Base-by-base conservation (phyloP, 192 early-diverging fungal species). In the Mortierella hygrophila region DNA sequence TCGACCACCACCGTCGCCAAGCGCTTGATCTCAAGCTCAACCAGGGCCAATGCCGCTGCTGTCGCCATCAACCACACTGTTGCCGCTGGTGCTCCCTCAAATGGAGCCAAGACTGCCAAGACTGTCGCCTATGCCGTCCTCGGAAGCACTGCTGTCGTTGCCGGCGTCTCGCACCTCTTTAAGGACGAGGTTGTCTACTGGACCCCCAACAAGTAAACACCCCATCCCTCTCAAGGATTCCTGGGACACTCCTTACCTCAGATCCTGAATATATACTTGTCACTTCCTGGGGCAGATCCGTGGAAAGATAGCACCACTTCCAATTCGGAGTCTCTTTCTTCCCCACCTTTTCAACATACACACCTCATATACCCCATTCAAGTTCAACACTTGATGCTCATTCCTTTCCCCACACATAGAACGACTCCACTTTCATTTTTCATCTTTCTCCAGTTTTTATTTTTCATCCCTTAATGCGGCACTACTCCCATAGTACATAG, bases 161-260 rank as follows among this genome's bases (percentile, higher is more conserved):
- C 81, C 13, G 57, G 81, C 72, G 69, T 40, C 41, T 75, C 81
- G 11, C 49, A 71, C 68, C 55, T 82, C 37, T 54, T 82, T 9
- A 82, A 82, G 70, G 81, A 82, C 44, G 81, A 82, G 75, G 81
- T 82, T 46, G 57, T 82, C 42, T 76, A 77, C 81, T 82, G 81
- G 81, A 82, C 81, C 32, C 81, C 81, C 4, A 82, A 82, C 74
- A 82, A 82, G 81, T 82, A 82, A 77, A 77, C 20, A 40, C 49
- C 20, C 2, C 8, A 6, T 46, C 44, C 49, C 15, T 21, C 49
- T 52, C 1, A 52, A 52, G 49, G 18, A 15, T 52, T 52, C 4
- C 18, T 26, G 21, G 55, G 55, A 26, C 32, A 13, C 21, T 9
- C 26, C n/a, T 60, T 26, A 26, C 55, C 6, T 26, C 21, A 65